Conservation (phyloP, 202 grass and related monocot species). For the Schoenoplectus triqueter region DNA sequence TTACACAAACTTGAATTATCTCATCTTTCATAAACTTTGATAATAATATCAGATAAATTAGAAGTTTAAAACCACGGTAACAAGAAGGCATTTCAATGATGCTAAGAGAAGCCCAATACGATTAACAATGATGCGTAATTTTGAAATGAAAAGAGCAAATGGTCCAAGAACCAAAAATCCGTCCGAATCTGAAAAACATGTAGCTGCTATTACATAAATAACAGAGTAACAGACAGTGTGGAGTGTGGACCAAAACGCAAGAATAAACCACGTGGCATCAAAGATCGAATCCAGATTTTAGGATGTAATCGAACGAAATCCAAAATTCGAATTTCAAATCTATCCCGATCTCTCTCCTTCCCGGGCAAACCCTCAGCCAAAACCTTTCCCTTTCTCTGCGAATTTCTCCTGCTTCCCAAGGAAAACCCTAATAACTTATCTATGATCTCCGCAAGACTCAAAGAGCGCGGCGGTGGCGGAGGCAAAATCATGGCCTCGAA, state of each 20-base stretch:
- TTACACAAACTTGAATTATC: too few species aligned
- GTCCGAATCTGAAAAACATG: too few species aligned
- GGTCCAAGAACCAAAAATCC: too few species aligned
- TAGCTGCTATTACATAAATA: too few species aligned
- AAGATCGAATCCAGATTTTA: neutral
- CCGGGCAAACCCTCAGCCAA: conserved; percentile 24
- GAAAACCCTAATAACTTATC: conserved; percentile 36
- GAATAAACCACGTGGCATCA: conserved; percentile 1
- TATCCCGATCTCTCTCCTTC: neutral
- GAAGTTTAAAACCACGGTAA: too few species aligned
- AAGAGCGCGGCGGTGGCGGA: conserved; percentile 66
- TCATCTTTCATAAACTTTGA: too few species aligned
- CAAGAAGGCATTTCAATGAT: too few species aligned
- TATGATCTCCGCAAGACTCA: conserved; percentile 69
- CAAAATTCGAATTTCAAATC: conserved; percentile 70
- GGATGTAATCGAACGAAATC: neutral
- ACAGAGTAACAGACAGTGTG: too few species aligned
- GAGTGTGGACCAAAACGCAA: neutral
- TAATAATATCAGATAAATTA: too few species aligned
- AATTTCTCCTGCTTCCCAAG: conserved; percentile 5
- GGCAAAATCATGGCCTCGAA: conserved; percentile 52
- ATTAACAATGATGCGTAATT: too few species aligned
- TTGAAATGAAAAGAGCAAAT: too few species aligned
- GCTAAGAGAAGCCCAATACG: too few species aligned
- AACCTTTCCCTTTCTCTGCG: conserved; percentile 14